Conservation (phyloP, 2,329 filamentous ascomycete species). For the Fusarium clavum region DNA sequence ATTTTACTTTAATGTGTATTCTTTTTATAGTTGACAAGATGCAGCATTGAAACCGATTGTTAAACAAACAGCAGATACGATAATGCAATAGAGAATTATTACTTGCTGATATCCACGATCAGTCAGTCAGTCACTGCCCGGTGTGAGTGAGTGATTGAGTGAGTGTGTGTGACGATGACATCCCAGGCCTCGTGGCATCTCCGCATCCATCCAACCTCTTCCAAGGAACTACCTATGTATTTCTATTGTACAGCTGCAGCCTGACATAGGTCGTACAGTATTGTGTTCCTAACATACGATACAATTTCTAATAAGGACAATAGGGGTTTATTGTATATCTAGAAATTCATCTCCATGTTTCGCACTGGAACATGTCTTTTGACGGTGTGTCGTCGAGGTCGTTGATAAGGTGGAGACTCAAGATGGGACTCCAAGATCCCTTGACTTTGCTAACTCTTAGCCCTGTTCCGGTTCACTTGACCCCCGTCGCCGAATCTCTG, state of each 20-base stretch:
- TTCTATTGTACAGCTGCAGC: not conserved
- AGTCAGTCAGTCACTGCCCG: constrained; percentile 21
- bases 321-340: not conserved
- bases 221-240: constrained; percentile 9
- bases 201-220: constrained; percentile 38
- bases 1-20: not conserved
- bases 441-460: constrained; percentile 17
- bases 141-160: constrained; percentile 16
- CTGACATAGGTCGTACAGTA: not conserved
- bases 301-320: not conserved
- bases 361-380: constrained; percentile 26
- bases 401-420: constrained; percentile 30
- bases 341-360: constrained; percentile 21
- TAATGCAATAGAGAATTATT: not conserved
- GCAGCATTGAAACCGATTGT: not conserved
- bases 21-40: not conserved
- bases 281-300: not conserved
- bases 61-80: not conserved
- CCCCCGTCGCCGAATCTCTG: constrained; percentile 10
- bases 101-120: constrained; percentile 15
- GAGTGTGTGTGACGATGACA: constrained; percentile 41
- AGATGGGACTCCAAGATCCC: constrained; percentile 29
- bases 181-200: constrained; percentile 41
- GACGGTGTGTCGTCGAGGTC: constrained; percentile 39
- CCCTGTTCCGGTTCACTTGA: constrained; percentile 11